Evolutionary conservation across 164 flowering plant species (phyloP).

Genomic region (Cinnamomum micranthum): DNA sequence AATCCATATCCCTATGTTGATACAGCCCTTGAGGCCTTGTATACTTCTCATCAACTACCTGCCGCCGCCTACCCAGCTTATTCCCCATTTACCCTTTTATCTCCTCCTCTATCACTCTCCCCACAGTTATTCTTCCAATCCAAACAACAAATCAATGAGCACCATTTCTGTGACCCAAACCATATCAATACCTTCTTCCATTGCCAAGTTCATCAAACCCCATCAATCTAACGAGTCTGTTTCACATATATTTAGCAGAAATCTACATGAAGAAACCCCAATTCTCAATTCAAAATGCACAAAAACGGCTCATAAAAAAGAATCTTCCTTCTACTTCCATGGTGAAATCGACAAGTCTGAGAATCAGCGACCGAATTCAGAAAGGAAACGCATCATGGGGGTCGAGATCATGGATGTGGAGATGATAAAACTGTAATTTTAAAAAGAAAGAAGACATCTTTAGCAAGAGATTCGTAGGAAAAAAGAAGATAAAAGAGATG

Average conservation of each 20-base stretch:
- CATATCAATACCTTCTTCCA: not conserved
- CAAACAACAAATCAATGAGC: constrained; percentile 1
- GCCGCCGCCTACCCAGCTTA: constrained; percentile 72
- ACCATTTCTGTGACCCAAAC: not conserved
- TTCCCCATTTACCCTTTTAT: constrained; percentile 61
- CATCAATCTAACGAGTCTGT: not conserved
- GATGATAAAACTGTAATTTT: too few relatives aligned
- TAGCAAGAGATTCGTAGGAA: not conserved
- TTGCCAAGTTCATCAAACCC: not conserved
- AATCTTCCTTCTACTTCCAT: not conserved
- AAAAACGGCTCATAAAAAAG: not conserved
- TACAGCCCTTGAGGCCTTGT: constrained; percentile 88
- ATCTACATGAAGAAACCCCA: not conserved
- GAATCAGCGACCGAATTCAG: not conserved
- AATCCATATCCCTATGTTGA: constrained; percentile 78
- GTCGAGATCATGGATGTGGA: not conserved
- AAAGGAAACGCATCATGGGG: too few relatives aligned
- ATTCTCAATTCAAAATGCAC: not conserved
- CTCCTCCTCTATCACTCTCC: not conserved
- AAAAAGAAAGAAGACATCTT: not conserved
- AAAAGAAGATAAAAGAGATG: not conserved
- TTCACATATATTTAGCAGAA: not conserved
- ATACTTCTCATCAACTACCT: constrained; percentile 84
- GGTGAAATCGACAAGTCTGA: not conserved
- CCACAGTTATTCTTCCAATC: not conserved